Evolutionary conservation across 2,329 filamentous ascomycete genomes (phyloP).

Genomic region (Colletotrichum abscissum): DNA sequence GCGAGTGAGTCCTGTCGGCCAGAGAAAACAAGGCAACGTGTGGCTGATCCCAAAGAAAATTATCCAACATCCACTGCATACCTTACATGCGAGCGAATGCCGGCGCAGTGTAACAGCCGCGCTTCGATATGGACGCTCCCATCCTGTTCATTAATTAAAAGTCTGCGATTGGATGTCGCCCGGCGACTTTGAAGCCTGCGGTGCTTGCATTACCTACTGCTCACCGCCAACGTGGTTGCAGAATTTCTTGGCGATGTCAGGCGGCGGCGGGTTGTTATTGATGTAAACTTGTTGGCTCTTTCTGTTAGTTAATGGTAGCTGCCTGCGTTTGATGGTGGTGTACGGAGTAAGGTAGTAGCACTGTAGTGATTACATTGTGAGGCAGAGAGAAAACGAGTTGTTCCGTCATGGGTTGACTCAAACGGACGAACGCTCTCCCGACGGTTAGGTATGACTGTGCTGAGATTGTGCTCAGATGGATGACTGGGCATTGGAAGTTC

Average conservation of each 20-base stretch:
- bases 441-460: background rate
- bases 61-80: background rate
- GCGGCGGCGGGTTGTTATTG: background rate
- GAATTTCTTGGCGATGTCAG: background rate
- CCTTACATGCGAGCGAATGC: background rate
- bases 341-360: background rate
- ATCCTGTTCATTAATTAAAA: background rate
- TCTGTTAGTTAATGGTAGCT: background rate
- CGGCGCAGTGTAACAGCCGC: constrained; percentile 25
- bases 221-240: constrained; percentile 15
- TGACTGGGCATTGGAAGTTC: too few species aligned
- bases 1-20: too few species aligned
- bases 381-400: background rate
- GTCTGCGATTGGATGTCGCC: constrained; percentile 11
- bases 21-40: too few species aligned
- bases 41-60: background rate
- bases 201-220: background rate
- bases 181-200: background rate
- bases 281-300: background rate
- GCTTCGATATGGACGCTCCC: background rate
- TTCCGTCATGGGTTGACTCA: background rate
- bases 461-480: background rate
- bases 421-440: background rate
- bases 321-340: background rate
- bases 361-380: background rate